Evolutionary conservation across 225 moss, liverwort and hornwort species (phyloP), one percentile per base, ranked within the genome.

Genomic region (Marchantia polymorpha): DNA sequence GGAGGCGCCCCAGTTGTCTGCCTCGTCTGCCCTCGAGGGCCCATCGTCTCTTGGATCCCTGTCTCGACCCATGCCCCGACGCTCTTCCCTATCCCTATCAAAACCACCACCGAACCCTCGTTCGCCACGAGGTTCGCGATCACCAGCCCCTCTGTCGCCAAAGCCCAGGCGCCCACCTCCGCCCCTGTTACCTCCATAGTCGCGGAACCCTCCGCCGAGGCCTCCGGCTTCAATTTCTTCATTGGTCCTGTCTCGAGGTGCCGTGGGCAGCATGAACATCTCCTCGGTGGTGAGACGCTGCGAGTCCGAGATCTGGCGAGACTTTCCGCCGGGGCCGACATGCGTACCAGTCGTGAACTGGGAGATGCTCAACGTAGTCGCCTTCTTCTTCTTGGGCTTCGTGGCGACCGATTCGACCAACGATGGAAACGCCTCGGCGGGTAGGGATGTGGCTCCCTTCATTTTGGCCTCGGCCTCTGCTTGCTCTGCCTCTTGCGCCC

Each of bases 401-500:
- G 61, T 75, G 66, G 82, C 77, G 22, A 91, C 85, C 64, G 97
- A 87, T 48, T 92, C 93, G 25, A 90, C 93, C 72, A 97, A 82
- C 72, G 94, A 85, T 16, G 97, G 97, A 66, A 90, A 97, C 20
- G 91, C 90, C 76, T 92, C 93, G 75, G 85, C 81, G 58, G 91
- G 91, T n/a, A 89, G 83, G 67, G 87, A 79, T 55, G 54, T 9
- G 12, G 52, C 92, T 88, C 71, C 73, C 60, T 81, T 74, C 29
- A 83, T 83, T 73, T 94, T 97, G 54, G 92, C 92, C 66, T 94
- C 94, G 61, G 91, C 92, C 14, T 97, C 97, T 64, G 97, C 97
- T 68, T 88, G 93, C 89, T 97, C 97, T 46, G 94, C 91, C 59
- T 97, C 97, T 82, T 93, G 92, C 75, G 97, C 97, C 97, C 97